These are phyloP conservation scores for Coniella vitis DNA, from an alignment of 2,329 filamentous ascomycete species.

Conservation along the genomic window DNA sequence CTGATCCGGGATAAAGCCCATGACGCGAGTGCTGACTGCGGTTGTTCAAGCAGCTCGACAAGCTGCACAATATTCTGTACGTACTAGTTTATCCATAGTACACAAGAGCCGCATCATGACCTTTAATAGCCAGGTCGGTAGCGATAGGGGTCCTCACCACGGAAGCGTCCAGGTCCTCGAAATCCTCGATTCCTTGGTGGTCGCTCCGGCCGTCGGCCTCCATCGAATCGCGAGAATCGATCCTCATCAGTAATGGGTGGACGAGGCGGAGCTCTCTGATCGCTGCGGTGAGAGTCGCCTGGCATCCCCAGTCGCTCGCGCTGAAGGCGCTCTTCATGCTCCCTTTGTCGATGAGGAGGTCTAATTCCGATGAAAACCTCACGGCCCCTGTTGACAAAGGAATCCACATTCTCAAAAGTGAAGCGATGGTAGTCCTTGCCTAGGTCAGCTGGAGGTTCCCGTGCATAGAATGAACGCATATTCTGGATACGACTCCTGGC, in stretches of 20 bases:
- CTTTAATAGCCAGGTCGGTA: constrained; percentile 13
- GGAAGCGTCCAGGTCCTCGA: constrained; percentile 11
- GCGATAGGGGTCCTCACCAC: constrained; percentile 15
- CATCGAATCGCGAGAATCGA: constrained; percentile 8
- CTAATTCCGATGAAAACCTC: constrained; percentile 62
- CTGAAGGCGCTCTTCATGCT: constrained; percentile 21
- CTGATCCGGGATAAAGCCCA: too few relatives aligned
- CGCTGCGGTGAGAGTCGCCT: constrained; percentile 9
- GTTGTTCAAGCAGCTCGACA: too few relatives aligned
- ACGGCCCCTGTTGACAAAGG: constrained; percentile 64
- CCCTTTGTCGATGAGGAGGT: constrained; percentile 48
- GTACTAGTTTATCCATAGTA: too few relatives aligned
- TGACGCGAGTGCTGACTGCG: too few relatives aligned
- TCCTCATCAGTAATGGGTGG: constrained; percentile 9
- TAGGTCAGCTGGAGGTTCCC: constrained; percentile 32
- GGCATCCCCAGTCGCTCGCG: constrained; percentile 11
- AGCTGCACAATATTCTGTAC: too few relatives aligned
- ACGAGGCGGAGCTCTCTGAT: constrained; percentile 8
- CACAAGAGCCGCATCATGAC: background rate
- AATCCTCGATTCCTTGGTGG: constrained; percentile 13
- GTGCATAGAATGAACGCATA: constrained; percentile 34
- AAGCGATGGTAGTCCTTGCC: constrained; percentile 59
- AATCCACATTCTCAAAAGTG: constrained; percentile 61
- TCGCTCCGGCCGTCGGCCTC: constrained; percentile 10
- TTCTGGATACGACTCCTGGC: constrained; percentile 57